Evolutionary conservation across 2,329 filamentous ascomycete species (phyloP), one percentile per base, ranked within the genome.

Genomic region (Zymoseptoria brevis): DNA sequence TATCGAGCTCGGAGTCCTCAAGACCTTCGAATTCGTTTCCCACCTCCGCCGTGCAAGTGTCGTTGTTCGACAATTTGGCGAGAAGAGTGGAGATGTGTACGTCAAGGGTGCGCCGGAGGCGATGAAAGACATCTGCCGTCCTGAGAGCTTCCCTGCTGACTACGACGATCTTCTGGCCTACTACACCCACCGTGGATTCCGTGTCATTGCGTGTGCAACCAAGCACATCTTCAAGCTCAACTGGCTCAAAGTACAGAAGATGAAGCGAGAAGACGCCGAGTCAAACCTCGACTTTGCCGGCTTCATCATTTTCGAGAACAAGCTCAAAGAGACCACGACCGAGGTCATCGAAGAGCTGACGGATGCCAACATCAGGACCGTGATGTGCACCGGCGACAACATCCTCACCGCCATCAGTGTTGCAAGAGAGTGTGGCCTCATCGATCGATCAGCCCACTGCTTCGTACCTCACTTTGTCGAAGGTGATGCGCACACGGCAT

Each of bases 251-350:
- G 87, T 92, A 6, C 91, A 97, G 70, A 96, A 96, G 76, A 92
- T 97, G 87, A 88, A 86, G 66, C 87, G 94, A 29, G 78, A 86
- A 48, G 89, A 96, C 56, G 92, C 89, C 8, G 94, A 99, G 74
- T 87, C 84, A 2, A 81, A 86, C 30, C 82, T 99, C 9, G 85
- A 93, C 52, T 97, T 99, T 70, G 82, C 92, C 41, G 94, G 94
- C 4, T 99, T 99, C 75, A 97, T 99, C 70, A 87, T 99, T 57
- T 99, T 99, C 68, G 94, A 99, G 76, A 99, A 99, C 77, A 99
- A 99, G 75, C 78, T 99, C 62, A 99, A 99, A 74, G 87, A 89
- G 1, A 91, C 84, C 19, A 96, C 93, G 0, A 82, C 89, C 1
- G 82, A 81, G 1, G 88, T 96, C 35, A 84, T 99, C 24, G 82